Evolutionary conservation across 768 basidiomycete genomes (phyloP), one percentile per base, ranked within the genome.

Genomic region (Strobilomyces dryophilus): DNA sequence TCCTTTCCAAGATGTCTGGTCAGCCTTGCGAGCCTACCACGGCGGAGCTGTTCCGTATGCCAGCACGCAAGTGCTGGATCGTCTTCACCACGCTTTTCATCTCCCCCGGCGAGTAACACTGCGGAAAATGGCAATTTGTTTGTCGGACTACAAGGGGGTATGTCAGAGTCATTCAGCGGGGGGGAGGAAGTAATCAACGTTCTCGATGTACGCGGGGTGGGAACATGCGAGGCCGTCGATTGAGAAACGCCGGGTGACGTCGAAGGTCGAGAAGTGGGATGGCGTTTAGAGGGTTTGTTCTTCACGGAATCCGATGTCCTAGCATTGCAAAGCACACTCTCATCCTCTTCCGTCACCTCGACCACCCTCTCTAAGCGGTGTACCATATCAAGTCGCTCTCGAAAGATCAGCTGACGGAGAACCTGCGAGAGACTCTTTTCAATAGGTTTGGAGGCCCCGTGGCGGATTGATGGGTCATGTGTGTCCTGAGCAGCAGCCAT

Each of bases 381-480:
- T 5, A 34, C 47, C 12, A 15, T 18, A 27, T n/a, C 37, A 31
- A 24, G 27, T 29, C 41, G 49, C 29, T 43, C 46, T 17, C 51
- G 42, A 34, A 53, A 50, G 35, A 74, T 63, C 4, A 69, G 49
- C 27, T 76, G 71, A 35, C 73, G 73, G 39, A 81, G 72, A 44
- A 76, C 71, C 46, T 66, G 71, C 55, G 72, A 74, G 44, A 81
- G 64, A 56, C 76, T 79, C 35, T 69, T 70, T 48, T 64, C 67
- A 49, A 58, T 57, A 14, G 64, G 62, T 49, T 66, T 67, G 24
- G 73, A 67, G 14, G 68, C 65, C 57, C 74, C 73, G 18, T 61
- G 57, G 24, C 65, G 71, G 35, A 66, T 62, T 32, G 68, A 64
- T 12, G 64, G 45, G 37, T 48, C 51, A 21, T 60, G 44, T 20